Percentiles rank a stretch among this genome's conserved stretches.
phyloP scores from a whole-genome alignment of 768 basidiomycete genomes.

The Macrolepiota fuliginosa region DNA sequence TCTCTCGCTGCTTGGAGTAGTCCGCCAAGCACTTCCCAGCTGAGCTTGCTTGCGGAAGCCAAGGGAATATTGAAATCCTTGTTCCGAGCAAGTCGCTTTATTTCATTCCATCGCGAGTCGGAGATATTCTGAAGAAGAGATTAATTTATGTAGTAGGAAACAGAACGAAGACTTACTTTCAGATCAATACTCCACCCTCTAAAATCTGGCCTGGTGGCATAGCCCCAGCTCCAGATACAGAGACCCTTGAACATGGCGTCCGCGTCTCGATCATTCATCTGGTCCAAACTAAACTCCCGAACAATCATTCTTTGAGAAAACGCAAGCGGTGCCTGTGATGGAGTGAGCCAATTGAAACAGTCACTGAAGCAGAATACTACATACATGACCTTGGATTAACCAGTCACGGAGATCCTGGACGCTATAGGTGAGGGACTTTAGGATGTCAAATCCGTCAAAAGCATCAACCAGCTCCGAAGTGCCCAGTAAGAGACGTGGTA shows the following conservation, averaged over 20 bases:
- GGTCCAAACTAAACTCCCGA: neutral
- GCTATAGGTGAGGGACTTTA: neutral
- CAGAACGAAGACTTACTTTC: neutral
- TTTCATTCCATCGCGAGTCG: neutral
- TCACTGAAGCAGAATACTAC: neutral
- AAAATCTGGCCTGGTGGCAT: too few relatives aligned
- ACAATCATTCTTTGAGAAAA: too few relatives aligned
- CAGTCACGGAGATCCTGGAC: neutral
- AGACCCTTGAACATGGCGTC: neutral
- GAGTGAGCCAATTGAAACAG: neutral
- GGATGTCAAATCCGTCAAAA: neutral
- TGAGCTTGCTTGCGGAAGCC: too few relatives aligned
- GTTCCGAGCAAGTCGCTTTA: neutral
- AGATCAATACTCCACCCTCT: neutral
- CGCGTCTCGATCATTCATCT: neutral
- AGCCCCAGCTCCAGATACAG: neutral
- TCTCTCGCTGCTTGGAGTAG: neutral
- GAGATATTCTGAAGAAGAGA: neutral
- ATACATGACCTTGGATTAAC: neutral
- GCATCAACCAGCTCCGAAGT: neutral
- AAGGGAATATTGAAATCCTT: neutral
- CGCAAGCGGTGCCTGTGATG: neutral
- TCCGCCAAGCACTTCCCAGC: neutral
- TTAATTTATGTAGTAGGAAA: too few relatives aligned
- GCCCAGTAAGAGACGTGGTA: neutral